Base-by-base conservation (phyloP, 257 asterid species). In the Jasminum sambac region DNA sequence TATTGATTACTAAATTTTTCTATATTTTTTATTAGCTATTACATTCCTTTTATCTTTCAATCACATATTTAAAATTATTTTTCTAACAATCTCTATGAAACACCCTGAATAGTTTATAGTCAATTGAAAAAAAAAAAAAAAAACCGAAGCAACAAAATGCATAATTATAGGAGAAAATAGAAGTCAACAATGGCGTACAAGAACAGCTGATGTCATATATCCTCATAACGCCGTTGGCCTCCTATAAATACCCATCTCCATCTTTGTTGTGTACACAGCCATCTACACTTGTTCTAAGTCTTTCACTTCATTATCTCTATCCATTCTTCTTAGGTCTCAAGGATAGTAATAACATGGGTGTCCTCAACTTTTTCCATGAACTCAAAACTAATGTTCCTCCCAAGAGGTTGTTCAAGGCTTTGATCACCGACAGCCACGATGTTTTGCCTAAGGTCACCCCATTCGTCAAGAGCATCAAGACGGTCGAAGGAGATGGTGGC, bases 401-500 rank as follows among this genome's bases (percentile, higher is more conserved):
- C 11, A 57, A 71, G 1, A 58, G 84, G 43, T 2, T 80, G 46
- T 76, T 65, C 81, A 80, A 72, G 66, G 81, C 81, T 8, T 24
- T 76, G 38, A 38, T 76, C 2, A 61, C 62, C 5, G 81, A 80
- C 0, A 37, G 71, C 0, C 11, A 19, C 13, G 55, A 76, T 0
- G 73, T 73, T 13, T 2, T 80, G 23, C 84, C 84, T 0, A 76
- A 80, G 8, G 46, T 60, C 69, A 6, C 4, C 14, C 40, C 69
- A 0, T 9, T 24, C 6, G 63, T 80, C 68, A 76, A 80, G 79
- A 76, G 68, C 74, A 52, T 76, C 14, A 72, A 80, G 57, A 43
- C 41, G 34, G 2, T 69, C 11, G 57, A 70, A 1, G 84, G 81
- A 10, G 23, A 55, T 43, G 17, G 19, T 5, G 25, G 42, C 43